A percentile compares a stretch with the other conserved stretches of the same genome.
Evolutionary conservation across 2,329 filamentous ascomycete genomes (phyloP).

Genomic region (Acarospora socialis): DNA sequence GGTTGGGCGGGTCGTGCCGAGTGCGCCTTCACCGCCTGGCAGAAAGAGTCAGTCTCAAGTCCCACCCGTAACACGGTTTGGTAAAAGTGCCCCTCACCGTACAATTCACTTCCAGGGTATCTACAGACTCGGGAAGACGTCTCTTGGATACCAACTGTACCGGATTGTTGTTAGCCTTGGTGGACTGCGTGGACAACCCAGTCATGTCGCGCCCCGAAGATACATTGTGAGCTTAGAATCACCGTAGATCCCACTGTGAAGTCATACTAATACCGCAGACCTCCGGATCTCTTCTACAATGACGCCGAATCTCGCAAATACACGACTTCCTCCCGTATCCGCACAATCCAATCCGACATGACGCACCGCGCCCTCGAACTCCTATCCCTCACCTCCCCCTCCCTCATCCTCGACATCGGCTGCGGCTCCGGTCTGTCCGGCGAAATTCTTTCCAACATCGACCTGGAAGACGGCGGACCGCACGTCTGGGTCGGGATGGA

Average conservation of each 20-base stretch:
- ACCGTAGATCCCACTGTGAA: slow-evolving; percentile 6
- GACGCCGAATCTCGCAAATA: slow-evolving; percentile 93
- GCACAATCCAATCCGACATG: slow-evolving; percentile 90
- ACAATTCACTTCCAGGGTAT: too few species aligned
- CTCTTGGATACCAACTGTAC: too few species aligned
- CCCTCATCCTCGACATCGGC: slow-evolving; percentile 88
- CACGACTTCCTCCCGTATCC: slow-evolving; percentile 88
- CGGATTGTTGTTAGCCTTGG: too few species aligned
- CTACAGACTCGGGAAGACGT: too few species aligned
- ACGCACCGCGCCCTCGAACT: slow-evolving; percentile 85
- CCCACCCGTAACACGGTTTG: too few species aligned
- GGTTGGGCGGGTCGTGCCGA: too few species aligned
- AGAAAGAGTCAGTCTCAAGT: too few species aligned
- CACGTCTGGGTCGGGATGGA: slow-evolving; percentile 98
- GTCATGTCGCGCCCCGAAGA: slow-evolving; percentile 96
- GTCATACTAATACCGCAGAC: slow-evolving; percentile 36
- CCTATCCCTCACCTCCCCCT: slow-evolving; percentile 64
- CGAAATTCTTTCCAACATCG: slow-evolving; percentile 70
- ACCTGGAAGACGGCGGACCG: slow-evolving; percentile 59
- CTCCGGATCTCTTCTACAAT: slow-evolving; percentile 95
- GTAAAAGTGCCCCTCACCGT: too few species aligned
- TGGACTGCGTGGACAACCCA: too few species aligned
- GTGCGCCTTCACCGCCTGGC: too few species aligned
- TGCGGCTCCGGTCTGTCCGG: slow-evolving; percentile 90
- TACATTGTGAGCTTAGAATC: slow-evolving; percentile 49